Conservation (phyloP, 768 basidiomycete genomes). For the Piloderma croceum region DNA sequence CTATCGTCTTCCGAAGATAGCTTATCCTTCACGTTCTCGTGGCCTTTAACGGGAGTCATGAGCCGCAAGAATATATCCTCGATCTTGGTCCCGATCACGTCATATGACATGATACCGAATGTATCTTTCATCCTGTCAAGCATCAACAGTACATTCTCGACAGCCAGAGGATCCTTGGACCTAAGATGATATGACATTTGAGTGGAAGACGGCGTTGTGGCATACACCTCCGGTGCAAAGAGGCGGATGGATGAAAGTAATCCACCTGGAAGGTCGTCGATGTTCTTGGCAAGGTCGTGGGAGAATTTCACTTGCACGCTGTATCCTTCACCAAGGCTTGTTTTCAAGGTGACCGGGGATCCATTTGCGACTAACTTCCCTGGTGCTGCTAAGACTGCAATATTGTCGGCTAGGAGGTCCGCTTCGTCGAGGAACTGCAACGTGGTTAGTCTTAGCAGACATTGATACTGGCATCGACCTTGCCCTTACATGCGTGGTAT, state of each 20-base stretch:
- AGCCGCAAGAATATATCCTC: constrained; percentile 77
- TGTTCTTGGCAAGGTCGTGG: constrained; percentile 19
- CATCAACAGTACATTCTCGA: constrained; percentile 51
- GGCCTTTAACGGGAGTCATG: constrained; percentile 44
- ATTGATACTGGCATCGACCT: background rate
- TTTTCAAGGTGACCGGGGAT: constrained; percentile 70
- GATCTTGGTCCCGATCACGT: constrained; percentile 67
- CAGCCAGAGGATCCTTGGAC: constrained; percentile 48
- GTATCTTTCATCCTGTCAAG: constrained; percentile 40
- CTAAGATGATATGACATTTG: constrained; percentile 53
- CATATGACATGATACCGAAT: constrained; percentile 47
- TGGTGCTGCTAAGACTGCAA: constrained; percentile 69
- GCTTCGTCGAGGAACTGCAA: constrained; percentile 71
- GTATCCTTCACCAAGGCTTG: constrained; percentile 67
- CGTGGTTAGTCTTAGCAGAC: constrained; percentile 4
- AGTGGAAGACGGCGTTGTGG: constrained; percentile 37
- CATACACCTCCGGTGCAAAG: constrained; percentile 41
- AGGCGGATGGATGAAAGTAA: too few relatives aligned
- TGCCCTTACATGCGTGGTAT: constrained; percentile 67
- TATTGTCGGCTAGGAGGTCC: constrained; percentile 69
- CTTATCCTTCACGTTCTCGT: constrained; percentile 24
- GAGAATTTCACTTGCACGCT: constrained; percentile 51
- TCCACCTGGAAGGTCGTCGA: too few relatives aligned
- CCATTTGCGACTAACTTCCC: constrained; percentile 71
- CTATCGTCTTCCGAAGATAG: constrained; percentile 12